Percentiles rank a stretch among this genome's conserved stretches.
Evolutionary conservation across 176 grass and related monocot genomes (phyloP).

Genomic region (Tillandsia leiboldiana): DNA sequence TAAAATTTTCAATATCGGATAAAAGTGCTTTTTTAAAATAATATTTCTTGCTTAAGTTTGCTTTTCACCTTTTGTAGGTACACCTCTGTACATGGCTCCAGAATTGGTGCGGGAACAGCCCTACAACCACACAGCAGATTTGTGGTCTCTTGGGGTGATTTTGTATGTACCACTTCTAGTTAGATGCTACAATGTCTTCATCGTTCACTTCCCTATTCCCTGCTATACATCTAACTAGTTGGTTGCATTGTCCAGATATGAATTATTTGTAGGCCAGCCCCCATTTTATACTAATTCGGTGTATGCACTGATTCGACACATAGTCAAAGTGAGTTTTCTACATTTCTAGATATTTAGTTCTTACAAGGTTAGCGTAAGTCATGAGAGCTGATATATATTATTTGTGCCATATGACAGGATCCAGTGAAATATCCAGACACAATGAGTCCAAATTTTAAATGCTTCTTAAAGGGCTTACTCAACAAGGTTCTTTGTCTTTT

Average conservation of each 20-base stretch:
- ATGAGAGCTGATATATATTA: constrained; percentile 14
- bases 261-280: constrained; percentile 92
- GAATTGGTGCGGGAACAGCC: constrained; percentile 95
- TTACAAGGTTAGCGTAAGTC: neutral
- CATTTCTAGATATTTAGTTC: constrained; percentile 22
- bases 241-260: constrained; percentile 50
- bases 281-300: constrained; percentile 99
- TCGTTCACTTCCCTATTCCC: neutral
- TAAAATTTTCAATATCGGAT: neutral
- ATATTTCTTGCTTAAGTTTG: constrained; percentile 19
- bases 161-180: constrained; percentile 39
- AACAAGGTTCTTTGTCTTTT: constrained; percentile 54
- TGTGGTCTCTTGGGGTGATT: constrained; percentile 98
- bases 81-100: constrained; percentile 98
- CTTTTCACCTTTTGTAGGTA: constrained; percentile 40
- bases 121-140: constrained; percentile 91
- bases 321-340: constrained; percentile 62
- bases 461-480: constrained; percentile 86
- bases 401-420: constrained; percentile 38
- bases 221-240: constrained; percentile 15
- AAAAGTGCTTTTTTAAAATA: constrained; percentile 1
- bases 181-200: neutral
- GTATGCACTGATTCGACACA: constrained; percentile 86
- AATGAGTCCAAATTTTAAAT: constrained; percentile 86
- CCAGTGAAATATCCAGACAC: constrained; percentile 97